Base-by-base conservation (phyloP, 768 basidiomycete species). In the Strobilomyces dryophilus region DNA sequence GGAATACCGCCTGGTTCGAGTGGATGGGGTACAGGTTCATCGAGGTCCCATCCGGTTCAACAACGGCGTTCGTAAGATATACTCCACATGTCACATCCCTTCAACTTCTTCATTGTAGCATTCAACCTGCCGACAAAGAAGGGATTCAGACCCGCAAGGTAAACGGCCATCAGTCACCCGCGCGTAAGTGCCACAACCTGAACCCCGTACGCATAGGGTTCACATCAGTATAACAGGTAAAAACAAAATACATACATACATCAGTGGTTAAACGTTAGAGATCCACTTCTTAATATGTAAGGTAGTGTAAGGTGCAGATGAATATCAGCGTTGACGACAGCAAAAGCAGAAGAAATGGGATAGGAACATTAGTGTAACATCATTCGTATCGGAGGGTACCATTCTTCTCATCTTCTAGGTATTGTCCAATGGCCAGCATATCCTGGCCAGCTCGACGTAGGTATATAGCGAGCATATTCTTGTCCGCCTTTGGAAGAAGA, bases 361-460 rank as follows among this genome's bases (percentile, higher is more conserved):
- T 20, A 20, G 41, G 45, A 10, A 42, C 32, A 36, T 21, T 20
- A 41, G 49, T 41, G 39, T 55, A 51, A 27, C 31, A 57, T 65
- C 61, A 74, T 37, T 71, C 66, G 40, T 65, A 56, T 53, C 75
- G 74, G 45, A 90, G 64, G 43, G 73, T 77, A 31, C 88, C 88
- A 61, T 84, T 87, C 72, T 85, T 86, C 66, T 90, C 87, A 57
- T 92, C 90, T 58, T 90, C 89, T 11, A 92, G 73, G 66, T 89
- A 92, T 64, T 89, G 85, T 15, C 88, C 88, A 60, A 92, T 89
- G n/a, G 90, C 90, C 40, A 89, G 72, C 40, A 91, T 86, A 67
- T 90, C 89, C 63, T 88, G 82, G 20, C 90, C 90, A 10, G 88
- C 75, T 10, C 85, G 78, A 27, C 80, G 80, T 54, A 92, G 68